Base-by-base conservation (phyloP, 305 asterid genomes). In the Fraxinus albicans region DNA sequence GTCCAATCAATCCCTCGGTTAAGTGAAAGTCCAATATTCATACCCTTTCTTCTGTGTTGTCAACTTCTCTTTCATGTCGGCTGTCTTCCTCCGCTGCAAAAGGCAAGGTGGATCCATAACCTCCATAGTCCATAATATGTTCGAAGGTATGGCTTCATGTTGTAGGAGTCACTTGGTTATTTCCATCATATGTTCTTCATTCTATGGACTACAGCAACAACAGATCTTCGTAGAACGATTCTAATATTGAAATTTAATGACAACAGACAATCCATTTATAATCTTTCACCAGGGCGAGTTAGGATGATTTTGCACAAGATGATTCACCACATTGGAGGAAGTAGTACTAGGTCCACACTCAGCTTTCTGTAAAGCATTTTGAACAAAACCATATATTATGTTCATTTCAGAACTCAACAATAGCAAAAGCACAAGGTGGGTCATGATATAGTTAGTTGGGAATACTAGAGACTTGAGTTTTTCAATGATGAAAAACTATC, bases 361-460 rank as follows among this genome's bases (percentile, higher is more conserved):
- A 83, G 86, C 79, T 73, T 78, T 87, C 88, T 88, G 79, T 47
- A 73, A 78, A 79, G 78, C 73, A 81, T 76, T 35, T 69, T 77
- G 44, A 70, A 79, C n/a, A 53, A 81, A 47, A 78, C 5, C 60
- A 79, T 23, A 34, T 12, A 55, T 78, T 23, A 10, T 19, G 35
- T 23, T 2, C 60, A 77, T 53, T 60, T 53, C 77, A 65, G 60
- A 31, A 42, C 36, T 38, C n/a, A 80, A 63, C 36, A 35, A 9
- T 35, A 23, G 31, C 65, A 35, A 67, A 78, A 31, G 55, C 34
- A 31, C 9, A 17, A 8, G 65, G 44, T 77, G 75, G 69, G 67
- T 73, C 31, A 58, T 29, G 70, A 42, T 40, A 31, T 40, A 44
- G 65, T 53, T 78, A 50, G 33, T 29, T 76, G 21, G 25, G 19